Percentiles rank a stretch among this genome's conserved stretches.
phyloP scores from a whole-genome alignment of 257 asterid genomes.

The Paulownia fortunei region DNA sequence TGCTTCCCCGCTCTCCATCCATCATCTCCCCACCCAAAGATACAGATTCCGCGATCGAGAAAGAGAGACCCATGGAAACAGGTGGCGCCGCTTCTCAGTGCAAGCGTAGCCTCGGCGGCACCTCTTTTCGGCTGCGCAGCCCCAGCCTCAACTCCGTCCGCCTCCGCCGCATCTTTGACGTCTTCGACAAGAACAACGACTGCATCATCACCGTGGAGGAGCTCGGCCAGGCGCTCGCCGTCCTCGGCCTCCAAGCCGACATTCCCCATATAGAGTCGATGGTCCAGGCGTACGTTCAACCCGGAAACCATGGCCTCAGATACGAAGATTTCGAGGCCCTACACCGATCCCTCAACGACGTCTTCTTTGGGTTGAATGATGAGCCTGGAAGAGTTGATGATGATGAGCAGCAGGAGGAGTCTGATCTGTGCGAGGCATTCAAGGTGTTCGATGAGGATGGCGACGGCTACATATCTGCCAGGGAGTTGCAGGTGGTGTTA shows the following conservation, averaged over 20 bases:
- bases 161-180: conserved; percentile 76
- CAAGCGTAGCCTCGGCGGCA: conserved; percentile 24
- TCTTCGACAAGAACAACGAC: conserved; percentile 77
- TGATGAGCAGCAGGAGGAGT: conserved; percentile 40
- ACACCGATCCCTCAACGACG: conserved; percentile 56
- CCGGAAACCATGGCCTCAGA: conserved; percentile 52
- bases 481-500: conserved; percentile 64
- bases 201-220: conserved; percentile 60
- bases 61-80: conserved; percentile 27
- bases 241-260: conserved; percentile 67
- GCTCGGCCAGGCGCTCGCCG: conserved; percentile 62
- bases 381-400: neutral
- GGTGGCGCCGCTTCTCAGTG: neutral
- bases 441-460: conserved; percentile 84
- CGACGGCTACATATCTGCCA: conserved; percentile 76
- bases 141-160: conserved; percentile 78
- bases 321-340: conserved; percentile 66
- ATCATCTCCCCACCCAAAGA: no score
- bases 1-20: no score
- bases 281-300: conserved; percentile 47
- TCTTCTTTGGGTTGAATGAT: conserved; percentile 42
- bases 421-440: conserved; percentile 76
- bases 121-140: conserved; percentile 68
- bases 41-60: no score
- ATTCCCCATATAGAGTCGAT: conserved; percentile 46